phyloP scores from a whole-genome alignment of 2,329 filamentous ascomycete species.

The Beauveria brongniartii region DNA sequence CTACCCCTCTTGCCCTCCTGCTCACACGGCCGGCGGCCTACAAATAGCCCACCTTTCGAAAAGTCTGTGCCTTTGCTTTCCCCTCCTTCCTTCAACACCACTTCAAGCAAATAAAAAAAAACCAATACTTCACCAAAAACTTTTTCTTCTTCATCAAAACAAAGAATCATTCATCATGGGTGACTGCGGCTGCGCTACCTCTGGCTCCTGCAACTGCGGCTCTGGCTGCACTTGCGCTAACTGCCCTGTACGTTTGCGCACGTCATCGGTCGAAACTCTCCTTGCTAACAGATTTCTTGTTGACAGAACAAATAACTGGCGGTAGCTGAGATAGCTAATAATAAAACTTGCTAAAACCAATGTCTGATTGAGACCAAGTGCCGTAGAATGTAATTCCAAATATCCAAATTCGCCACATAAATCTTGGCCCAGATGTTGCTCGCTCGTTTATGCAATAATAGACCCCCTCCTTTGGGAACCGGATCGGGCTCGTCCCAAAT shows the following conservation, averaged over 20 bases:
- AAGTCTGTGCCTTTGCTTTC: not conserved
- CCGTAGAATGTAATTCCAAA: not conserved
- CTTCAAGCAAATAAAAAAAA: slow-evolving; percentile 1
- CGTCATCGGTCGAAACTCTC: not conserved
- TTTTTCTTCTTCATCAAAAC: not conserved
- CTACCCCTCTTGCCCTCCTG: not conserved
- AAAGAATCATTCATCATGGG: slow-evolving; percentile 26
- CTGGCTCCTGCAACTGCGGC: slow-evolving; percentile 35
- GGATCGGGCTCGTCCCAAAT: not conserved
- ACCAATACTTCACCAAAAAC: not conserved
- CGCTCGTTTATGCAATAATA: no score
- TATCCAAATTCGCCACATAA: not conserved
- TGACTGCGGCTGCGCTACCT: slow-evolving; percentile 33
- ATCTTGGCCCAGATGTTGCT: not conserved
- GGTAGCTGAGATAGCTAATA: slow-evolving; percentile 18
- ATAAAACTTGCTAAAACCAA: slow-evolving; percentile 16
- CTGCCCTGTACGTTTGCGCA: slow-evolving; percentile 32
- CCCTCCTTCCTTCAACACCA: not conserved
- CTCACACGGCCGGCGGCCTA: not conserved
- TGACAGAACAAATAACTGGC: slow-evolving; percentile 15
- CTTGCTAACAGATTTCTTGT: not conserved
- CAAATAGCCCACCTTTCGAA: not conserved
- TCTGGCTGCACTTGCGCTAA: slow-evolving; percentile 32
- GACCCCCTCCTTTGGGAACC: not conserved
- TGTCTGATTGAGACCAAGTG: not conserved